These are phyloP conservation scores for Calonectria multiphialidica DNA, from an alignment of 2,329 filamentous ascomycete species.

Conservation along the genomic window DNA sequence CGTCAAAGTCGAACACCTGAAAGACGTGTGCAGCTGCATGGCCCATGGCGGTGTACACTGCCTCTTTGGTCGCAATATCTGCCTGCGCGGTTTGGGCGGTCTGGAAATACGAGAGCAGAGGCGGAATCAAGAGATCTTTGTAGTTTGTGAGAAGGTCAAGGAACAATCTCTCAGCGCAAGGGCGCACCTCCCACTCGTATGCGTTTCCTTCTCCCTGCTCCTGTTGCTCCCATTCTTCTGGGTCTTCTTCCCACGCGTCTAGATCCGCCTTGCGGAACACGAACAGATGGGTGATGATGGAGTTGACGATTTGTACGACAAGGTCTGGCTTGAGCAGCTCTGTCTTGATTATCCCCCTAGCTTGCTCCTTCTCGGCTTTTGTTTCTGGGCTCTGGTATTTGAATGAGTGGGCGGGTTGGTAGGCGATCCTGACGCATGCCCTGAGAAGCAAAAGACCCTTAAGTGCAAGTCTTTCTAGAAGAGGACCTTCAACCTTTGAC, in stretches of 20 bases:
- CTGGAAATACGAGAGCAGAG: conserved; percentile 85
- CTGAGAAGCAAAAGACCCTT: conserved; percentile 87
- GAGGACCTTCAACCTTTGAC: conserved; percentile 68
- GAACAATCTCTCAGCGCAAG: conserved; percentile 94
- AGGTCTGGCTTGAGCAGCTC: conserved; percentile 82
- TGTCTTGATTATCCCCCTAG: conserved; percentile 76
- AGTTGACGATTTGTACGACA: conserved; percentile 84
- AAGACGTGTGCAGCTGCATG: conserved; percentile 83
- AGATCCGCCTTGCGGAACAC: conserved; percentile 88
- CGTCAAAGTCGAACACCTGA: conserved; percentile 83
- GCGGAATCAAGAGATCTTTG: conserved; percentile 83
- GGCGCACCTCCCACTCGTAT: conserved; percentile 92
- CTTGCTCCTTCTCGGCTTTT: conserved; percentile 80
- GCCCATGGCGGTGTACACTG: conserved; percentile 93
- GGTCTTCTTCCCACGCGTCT: conserved; percentile 92
- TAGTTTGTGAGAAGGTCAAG: conserved; percentile 91
- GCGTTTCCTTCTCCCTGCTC: conserved; percentile 88
- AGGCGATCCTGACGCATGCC: conserved; percentile 87
- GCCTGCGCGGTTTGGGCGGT: conserved; percentile 74
- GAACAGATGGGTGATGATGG: conserved; percentile 89
- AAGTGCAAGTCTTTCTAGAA: conserved; percentile 83
- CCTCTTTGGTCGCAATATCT: conserved; percentile 89
- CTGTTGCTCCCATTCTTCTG: conserved; percentile 93
- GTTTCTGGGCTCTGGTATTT: conserved; percentile 82
- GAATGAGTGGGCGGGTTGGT: conserved; percentile 84